Evolutionary conservation across 2,329 filamentous ascomycete genomes (phyloP).

Genomic region (Helotiales sp.): DNA sequence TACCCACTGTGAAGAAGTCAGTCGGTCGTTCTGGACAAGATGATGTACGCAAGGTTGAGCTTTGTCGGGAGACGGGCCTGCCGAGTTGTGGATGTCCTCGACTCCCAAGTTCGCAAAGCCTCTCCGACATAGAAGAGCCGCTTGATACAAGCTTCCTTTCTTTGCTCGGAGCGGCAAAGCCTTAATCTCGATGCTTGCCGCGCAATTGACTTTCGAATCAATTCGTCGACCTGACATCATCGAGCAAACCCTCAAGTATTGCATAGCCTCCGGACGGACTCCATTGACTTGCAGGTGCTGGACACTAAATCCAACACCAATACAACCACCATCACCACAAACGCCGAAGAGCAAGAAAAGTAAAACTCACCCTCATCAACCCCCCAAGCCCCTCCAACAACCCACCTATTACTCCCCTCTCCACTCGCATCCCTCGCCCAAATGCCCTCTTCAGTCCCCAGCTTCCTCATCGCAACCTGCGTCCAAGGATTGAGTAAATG

Average conservation of each 20-base stretch:
- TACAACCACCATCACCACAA: not conserved
- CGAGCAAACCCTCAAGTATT: not conserved
- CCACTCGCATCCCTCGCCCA: conserved; percentile 52
- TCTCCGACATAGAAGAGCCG: too few relatives aligned
- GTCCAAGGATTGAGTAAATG: conserved; percentile 61
- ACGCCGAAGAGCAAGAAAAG: not conserved
- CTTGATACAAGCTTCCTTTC: too few relatives aligned
- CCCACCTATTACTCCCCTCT: conserved; percentile 68
- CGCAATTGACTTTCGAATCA: not conserved
- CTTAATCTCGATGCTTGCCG: too few relatives aligned
- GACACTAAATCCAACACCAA: too few relatives aligned
- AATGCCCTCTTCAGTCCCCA: conserved; percentile 64
- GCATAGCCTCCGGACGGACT: too few relatives aligned
- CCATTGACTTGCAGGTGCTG: too few relatives aligned
- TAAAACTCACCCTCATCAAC: conserved; percentile 33
- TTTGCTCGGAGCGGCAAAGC: too few relatives aligned
- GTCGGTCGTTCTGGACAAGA: not conserved
- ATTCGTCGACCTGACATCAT: not conserved
- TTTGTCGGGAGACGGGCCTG: not conserved
- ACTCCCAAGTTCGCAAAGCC: not conserved
- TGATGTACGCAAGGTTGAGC: not conserved
- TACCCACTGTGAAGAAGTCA: conserved; percentile 23
- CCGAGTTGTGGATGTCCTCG: not conserved
- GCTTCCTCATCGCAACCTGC: conserved; percentile 54
- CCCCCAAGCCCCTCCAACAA: conserved; percentile 58